phyloP scores from a whole-genome alignment of 208 protist species.

The Tritrichomonas musculus region DNA sequence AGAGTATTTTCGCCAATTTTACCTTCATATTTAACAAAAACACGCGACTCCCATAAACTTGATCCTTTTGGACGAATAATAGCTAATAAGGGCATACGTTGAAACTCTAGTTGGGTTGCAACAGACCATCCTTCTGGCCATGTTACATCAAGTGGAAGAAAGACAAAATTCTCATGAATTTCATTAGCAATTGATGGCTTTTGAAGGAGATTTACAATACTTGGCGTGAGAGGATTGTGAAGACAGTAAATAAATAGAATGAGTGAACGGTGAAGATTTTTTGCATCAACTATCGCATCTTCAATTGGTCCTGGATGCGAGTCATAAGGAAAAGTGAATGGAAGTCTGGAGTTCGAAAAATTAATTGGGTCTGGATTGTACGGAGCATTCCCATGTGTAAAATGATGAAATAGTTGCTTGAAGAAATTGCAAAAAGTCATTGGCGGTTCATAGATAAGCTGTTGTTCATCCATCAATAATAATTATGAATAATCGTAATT shows the following conservation, averaged over 20 bases:
- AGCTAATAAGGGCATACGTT: background rate
- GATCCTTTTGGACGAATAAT: background rate
- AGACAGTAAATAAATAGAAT: constrained; percentile 10
- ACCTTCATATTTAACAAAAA: background rate
- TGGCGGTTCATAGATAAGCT: too few relatives aligned
- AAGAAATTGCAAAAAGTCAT: too few relatives aligned
- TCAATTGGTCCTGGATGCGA: background rate
- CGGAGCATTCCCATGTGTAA: too few relatives aligned
- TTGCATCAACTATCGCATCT: background rate
- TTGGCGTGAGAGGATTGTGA: background rate
- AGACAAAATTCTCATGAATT: background rate
- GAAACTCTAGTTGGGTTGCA: background rate
- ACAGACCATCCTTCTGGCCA: background rate
- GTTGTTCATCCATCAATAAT: too few relatives aligned
- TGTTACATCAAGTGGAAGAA: background rate
- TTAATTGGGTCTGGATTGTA: too few relatives aligned
- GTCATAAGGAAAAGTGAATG: background rate
- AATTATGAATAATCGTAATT: too few relatives aligned
- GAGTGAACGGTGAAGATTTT: background rate
- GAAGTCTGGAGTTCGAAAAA: too few relatives aligned
- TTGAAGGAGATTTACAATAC: background rate
- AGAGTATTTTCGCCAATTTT: background rate
- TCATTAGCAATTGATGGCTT: background rate
- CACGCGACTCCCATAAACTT: background rate
- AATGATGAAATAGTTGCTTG: too few relatives aligned